phyloP scores from a whole-genome alignment of 805 yeast genomes.

The Isabelozyma rhagii region DNA sequence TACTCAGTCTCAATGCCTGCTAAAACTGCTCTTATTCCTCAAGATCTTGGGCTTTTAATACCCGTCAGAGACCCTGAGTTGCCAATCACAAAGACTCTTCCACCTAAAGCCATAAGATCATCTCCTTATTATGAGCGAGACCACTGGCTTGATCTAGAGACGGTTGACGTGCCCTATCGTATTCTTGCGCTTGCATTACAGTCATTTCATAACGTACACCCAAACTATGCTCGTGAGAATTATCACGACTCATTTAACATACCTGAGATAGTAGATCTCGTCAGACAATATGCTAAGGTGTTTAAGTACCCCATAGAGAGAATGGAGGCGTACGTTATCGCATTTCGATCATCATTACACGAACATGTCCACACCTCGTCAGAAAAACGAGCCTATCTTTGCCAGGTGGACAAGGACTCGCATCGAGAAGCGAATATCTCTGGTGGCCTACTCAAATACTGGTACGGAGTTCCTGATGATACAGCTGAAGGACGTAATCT shows the following conservation, averaged over 20 bases:
- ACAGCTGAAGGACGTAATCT: constrained; percentile 24
- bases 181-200: constrained; percentile 28
- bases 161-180: constrained; percentile 14
- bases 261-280: constrained; percentile 13
- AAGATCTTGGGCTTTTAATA: neutral
- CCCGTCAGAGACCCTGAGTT: neutral
- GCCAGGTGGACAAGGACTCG: constrained; percentile 26
- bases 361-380: constrained; percentile 20
- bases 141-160: constrained; percentile 23
- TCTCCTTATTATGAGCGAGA: neutral
- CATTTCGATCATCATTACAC: constrained; percentile 28
- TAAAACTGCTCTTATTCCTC: neutral
- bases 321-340: constrained; percentile 26
- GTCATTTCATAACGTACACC: constrained; percentile 13
- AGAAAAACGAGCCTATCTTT: constrained; percentile 21
- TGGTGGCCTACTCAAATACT: constrained; percentile 37
- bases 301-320: constrained; percentile 7
- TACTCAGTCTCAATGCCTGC: neutral
- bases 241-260: constrained; percentile 27
- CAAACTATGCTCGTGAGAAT: constrained; percentile 18
- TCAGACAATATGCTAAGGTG: constrained; percentile 9
- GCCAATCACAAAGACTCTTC: neutral
- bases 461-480: constrained; percentile 36
- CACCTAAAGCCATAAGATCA: neutral
- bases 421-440: constrained; percentile 33